A percentile compares a stretch with the other conserved stretches of the same genome.
Evolutionary conservation across 2,329 filamentous ascomycete species (phyloP).

Genomic region (Elsinoe perseae): DNA sequence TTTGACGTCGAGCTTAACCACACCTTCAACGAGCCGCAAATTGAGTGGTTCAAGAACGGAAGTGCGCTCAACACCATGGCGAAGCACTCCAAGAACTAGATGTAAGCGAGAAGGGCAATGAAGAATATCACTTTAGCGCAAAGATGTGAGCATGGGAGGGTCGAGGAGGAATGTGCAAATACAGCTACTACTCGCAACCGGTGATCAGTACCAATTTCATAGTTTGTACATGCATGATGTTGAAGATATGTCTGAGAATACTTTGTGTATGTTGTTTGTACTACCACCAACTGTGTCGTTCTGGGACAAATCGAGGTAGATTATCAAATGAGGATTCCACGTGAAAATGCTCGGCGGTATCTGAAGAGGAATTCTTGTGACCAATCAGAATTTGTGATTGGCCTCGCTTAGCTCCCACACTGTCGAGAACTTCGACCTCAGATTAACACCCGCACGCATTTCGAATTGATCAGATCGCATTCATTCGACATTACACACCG

Average conservation of each 20-base stretch:
- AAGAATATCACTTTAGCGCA: conserved; percentile 16
- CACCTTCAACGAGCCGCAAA: conserved; percentile 96
- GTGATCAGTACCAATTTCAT: conserved; percentile 15
- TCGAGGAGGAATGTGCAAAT: conserved; percentile 10
- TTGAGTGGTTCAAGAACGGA: conserved; percentile 99
- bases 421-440: conserved; percentile 14
- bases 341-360: not conserved
- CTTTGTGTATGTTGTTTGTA: too few relatives aligned
- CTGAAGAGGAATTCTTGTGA: not conserved
- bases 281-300: too few relatives aligned
- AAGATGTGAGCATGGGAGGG: conserved; percentile 15
- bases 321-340: too few relatives aligned
- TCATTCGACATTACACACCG: conserved; percentile 25
- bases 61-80: conserved; percentile 98
- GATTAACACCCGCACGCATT: conserved; percentile 3
- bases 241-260: not conserved
- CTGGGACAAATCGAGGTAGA: too few relatives aligned
- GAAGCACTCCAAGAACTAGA: conserved; percentile 44
- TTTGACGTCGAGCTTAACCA: conserved; percentile 82
- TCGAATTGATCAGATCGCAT: not conserved
- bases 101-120: not conserved
- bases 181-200: conserved; percentile 8
- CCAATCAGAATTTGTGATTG: not conserved
- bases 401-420: conserved; percentile 18
- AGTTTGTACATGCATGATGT: conserved; percentile 15